Evolutionary conservation across 1,284 basidiomycete genomes (phyloP), one percentile per base, ranked within the genome.

Genomic region (Cutaneotrichosporon curvatum): DNA sequence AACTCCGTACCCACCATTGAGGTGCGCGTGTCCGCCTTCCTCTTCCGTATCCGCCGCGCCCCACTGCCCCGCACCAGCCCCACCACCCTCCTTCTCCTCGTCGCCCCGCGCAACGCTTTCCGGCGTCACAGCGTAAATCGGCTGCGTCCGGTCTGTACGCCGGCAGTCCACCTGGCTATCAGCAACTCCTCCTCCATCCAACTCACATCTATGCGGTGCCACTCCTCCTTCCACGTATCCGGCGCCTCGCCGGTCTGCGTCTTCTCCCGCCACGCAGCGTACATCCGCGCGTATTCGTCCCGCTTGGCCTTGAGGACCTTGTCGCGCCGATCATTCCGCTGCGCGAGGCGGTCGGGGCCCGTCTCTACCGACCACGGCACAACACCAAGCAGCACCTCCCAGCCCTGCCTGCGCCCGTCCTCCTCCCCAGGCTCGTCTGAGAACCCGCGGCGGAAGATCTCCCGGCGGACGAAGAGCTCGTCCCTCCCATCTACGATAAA

Each of bases 111-210:
- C 42, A 12, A 48, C 59, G 11, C 49, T 50, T 15, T 65, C 61
- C 1, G 57, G 49, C 3, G 77, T 75, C 4, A 79, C 77, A 1
- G 83, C 78, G 60, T 95, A 98, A 41, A 95, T 75, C 0, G 87
- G 81, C 54, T 96, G 90, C 15, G 79, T 85, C 15, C 94, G 80
- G 68, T 99, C 95, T n/a, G 95, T 97, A 12, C 95, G 80, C 43
- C 94, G 82, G 62, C 94, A 97, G 65, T 98, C 95, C 42, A 98
- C 92, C 62, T 95, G 89, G 1, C 35, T 15, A 35, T 43, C 25
- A 45, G 44, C 16, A 18, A 7, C 21, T 2, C 10, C 25, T 14
- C 15, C 7, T 9, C n/a, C 15, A 8, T 16, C 9, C 1, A 18
- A 63, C 69, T 61, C 48, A 75, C 72, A 46, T 73, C 71, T 25